Evolutionary conservation across 2,329 filamentous ascomycete genomes (phyloP), one percentile per base, ranked within the genome.

Genomic region (Aspergillus sp.): DNA sequence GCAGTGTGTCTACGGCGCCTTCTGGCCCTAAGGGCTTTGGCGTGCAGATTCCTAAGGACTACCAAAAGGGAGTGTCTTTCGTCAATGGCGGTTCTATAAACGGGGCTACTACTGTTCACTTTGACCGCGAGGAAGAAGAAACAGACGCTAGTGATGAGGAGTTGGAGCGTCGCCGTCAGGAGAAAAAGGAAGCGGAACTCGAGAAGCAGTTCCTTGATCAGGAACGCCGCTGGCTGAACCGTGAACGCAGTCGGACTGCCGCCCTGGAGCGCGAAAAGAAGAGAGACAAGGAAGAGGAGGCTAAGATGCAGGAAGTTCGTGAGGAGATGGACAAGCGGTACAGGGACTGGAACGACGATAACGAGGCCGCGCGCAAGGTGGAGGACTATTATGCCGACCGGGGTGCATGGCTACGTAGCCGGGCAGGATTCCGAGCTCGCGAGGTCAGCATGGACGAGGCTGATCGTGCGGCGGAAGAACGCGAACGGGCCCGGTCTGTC

Each of bases 311-410:
- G 63, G 84, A 86, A 51, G 84, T 86, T 55, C 86, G 84, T 61
- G 86, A 88, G 30, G 86, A 87, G 52, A 88, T 90, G 77, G 85
- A 89, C 7, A 87, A 90, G 68, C 85, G 89, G 59, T 82, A 96
- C 11, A 83, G 83, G 49, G 86, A 89, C n/a, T 98, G 92, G 86
- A 89, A 98, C 68, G 95, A 99, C 68, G 92, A 96, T 67, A 80
- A 84, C n/a, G 93, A 98, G 77, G 84, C 86, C 6, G 82, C 82
- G 17, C 84, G 88, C 23, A 92, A 91, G 75, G 79, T 81, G 3
- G 87, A 92, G 62, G 84, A 90, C 41, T 99, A 97, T 80, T 98
- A 97, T 77, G 84, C 88, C 52, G 94, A 99, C 69, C 90, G 89
- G 53, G 89, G 88, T 42, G 84, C 87, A 21, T 99, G 94, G 92